phyloP scores from a whole-genome alignment of 176 grass and related monocot species.

The Rhipidocladum racemiflorum region DNA sequence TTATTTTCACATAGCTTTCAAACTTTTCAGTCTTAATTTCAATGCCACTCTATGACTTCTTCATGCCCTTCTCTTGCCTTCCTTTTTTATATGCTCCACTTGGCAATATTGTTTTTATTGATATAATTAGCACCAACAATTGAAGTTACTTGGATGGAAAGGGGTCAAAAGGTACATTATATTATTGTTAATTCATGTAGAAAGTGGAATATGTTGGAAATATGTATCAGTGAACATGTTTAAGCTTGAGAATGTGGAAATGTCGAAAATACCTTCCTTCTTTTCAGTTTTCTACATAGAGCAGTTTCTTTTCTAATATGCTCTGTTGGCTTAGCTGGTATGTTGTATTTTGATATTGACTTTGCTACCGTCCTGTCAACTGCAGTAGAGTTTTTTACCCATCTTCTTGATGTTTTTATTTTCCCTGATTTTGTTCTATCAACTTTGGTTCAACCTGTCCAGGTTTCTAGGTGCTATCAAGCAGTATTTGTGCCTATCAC shows the following conservation, averaged over 20 bases:
- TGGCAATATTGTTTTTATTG: background rate
- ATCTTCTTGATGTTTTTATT: conserved; percentile 23
- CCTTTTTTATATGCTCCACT: background rate
- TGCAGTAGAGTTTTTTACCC: background rate
- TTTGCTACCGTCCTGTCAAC: background rate
- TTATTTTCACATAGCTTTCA: background rate
- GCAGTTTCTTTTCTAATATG: conserved; percentile 11
- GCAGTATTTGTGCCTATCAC: conserved; percentile 93
- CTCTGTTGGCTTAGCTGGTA: background rate
- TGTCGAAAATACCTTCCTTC: too few relatives aligned
- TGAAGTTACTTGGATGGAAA: background rate
- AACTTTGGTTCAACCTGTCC: conserved; percentile 39
- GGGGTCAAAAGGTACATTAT: background rate
- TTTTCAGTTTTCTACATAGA: conserved; percentile 21
- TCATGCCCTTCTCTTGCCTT: background rate
- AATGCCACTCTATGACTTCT: background rate
- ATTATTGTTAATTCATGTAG: background rate
- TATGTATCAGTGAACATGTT: background rate
- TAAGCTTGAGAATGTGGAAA: background rate
- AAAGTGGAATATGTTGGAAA: background rate
- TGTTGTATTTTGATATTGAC: conserved; percentile 8
- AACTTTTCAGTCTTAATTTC: background rate
- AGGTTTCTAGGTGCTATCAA: conserved; percentile 99
- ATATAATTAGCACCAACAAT: background rate
- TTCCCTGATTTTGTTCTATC: conserved; percentile 34